A percentile compares a stretch with the other conserved stretches of the same genome.
Evolutionary conservation across 2,329 filamentous ascomycete species (phyloP).

Genomic region (Claviceps citrina): DNA sequence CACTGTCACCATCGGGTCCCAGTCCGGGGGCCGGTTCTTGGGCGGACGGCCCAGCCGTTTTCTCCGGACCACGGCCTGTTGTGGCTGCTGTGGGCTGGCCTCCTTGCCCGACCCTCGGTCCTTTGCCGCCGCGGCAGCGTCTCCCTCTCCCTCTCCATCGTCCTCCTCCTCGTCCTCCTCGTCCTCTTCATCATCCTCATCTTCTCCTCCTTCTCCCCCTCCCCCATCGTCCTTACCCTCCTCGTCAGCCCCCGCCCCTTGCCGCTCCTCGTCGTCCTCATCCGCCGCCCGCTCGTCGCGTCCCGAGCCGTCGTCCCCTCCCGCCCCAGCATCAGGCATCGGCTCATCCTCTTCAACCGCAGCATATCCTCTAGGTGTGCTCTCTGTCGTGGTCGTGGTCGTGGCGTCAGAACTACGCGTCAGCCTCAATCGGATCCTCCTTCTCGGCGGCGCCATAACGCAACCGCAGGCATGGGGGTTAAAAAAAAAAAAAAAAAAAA

Average conservation of each 20-base stretch:
- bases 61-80: slow-evolving; percentile 50
- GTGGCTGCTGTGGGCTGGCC: slow-evolving; percentile 38
- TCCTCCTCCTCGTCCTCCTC: slow-evolving; percentile 22
- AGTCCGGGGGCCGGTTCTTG: slow-evolving; percentile 70
- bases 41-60: slow-evolving; percentile 74
- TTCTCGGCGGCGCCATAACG: slow-evolving; percentile 16
- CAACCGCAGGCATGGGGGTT: not conserved
- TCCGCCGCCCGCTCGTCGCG: slow-evolving; percentile 14
- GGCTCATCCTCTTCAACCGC: slow-evolving; percentile 27
- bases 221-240: slow-evolving; percentile 29
- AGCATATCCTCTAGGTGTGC: slow-evolving; percentile 26
- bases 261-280: slow-evolving; percentile 19
- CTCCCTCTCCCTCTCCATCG: slow-evolving; percentile 6
- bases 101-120: slow-evolving; percentile 34
- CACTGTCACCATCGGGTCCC: slow-evolving; percentile 47
- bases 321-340: slow-evolving; percentile 19
- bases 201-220: slow-evolving; percentile 17
- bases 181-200: slow-evolving; percentile 18
- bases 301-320: slow-evolving; percentile 8
- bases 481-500: not conserved
- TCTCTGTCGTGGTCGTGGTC: too few relatives aligned
- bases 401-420: slow-evolving; percentile 15
- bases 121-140: slow-evolving; percentile 13
- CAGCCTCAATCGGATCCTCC: slow-evolving; percentile 19
- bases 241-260: slow-evolving; percentile 22